Conservation (phyloP, 768 basidiomycete genomes). For the Boletellus sp. region DNA sequence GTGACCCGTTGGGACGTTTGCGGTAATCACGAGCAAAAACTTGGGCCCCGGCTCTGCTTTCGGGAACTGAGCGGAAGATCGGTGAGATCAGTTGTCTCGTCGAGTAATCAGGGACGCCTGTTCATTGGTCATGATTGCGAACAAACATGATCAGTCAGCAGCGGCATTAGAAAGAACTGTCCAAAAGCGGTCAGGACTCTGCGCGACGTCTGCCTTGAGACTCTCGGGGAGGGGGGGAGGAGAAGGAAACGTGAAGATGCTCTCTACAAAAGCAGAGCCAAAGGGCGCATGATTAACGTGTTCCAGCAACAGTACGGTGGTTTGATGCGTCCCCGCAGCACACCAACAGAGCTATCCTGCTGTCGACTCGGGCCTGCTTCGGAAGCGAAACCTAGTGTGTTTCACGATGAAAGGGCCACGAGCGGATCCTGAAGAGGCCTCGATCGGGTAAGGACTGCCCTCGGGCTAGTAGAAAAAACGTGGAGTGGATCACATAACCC, state of each 20-base stretch:
- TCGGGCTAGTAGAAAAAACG: not conserved
- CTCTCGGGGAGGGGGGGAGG: conserved; percentile 5
- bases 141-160: conserved; percentile 2
- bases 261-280: conserved; percentile 1
- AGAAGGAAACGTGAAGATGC: not conserved
- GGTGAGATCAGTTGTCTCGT: not conserved
- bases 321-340: no score
- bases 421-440: not conserved
- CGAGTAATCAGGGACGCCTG: not conserved
- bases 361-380: not conserved
- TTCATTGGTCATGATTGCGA: not conserved
- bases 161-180: not conserved
- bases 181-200: not conserved
- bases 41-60: not conserved
- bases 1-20: not conserved
- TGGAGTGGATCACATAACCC: not conserved
- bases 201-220: not conserved
- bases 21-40: not conserved
- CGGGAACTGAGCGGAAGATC: not conserved
- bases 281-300: no score
- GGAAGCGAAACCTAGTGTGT: not conserved
- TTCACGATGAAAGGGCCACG: not conserved
- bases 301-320: no score
- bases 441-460: not conserved
- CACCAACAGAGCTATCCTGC: not conserved